Evolutionary conservation across 1,284 basidiomycete species (phyloP).

Genomic region (Phlebopus sp.): DNA sequence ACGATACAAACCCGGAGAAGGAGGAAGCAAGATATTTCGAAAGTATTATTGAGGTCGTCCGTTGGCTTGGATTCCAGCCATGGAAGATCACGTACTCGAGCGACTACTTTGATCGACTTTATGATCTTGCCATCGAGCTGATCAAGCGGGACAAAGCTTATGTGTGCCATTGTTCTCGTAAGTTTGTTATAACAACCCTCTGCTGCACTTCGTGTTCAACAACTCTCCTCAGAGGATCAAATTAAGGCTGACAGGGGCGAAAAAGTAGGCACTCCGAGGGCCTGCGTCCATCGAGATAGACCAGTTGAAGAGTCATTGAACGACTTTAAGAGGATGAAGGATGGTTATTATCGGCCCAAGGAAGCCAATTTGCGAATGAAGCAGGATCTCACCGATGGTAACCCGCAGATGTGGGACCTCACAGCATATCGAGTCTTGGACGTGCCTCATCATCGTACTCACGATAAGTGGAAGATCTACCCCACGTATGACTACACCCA

Average conservation of each 20-base stretch:
- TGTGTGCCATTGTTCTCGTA: constrained; percentile 93
- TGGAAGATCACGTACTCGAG: constrained; percentile 99
- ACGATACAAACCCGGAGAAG: constrained; percentile 98
- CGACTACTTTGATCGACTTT: constrained; percentile 91
- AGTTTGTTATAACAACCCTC: constrained; percentile 30
- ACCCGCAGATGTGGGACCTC: constrained; percentile 99
- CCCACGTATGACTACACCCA: constrained; percentile 99
- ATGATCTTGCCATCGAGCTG: constrained; percentile 88
- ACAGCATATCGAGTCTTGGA: constrained; percentile 95
- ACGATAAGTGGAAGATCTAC: constrained; percentile 91
- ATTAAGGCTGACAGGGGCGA: constrained; percentile 85
- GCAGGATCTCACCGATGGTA: constrained; percentile 89
- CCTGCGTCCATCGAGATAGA: constrained; percentile 85
- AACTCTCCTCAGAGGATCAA: constrained; percentile 67
- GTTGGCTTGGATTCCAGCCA: constrained; percentile 98
- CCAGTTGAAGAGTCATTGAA: constrained; percentile 82
- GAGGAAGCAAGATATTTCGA: constrained; percentile 97
- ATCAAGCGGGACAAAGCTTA: constrained; percentile 93
- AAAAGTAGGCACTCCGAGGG: constrained; percentile 75
- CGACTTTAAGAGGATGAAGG: constrained; percentile 93
- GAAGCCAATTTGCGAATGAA: constrained; percentile 97
- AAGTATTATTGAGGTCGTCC: constrained; percentile 91
- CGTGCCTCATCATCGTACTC: constrained; percentile 91
- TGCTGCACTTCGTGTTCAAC: constrained; percentile 6
- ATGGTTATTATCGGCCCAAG: constrained; percentile 87